These are phyloP conservation scores for Saccharomycopsis crataegensis DNA, from an alignment of 1,139 yeast genomes.

Conservation along the genomic window DNA sequence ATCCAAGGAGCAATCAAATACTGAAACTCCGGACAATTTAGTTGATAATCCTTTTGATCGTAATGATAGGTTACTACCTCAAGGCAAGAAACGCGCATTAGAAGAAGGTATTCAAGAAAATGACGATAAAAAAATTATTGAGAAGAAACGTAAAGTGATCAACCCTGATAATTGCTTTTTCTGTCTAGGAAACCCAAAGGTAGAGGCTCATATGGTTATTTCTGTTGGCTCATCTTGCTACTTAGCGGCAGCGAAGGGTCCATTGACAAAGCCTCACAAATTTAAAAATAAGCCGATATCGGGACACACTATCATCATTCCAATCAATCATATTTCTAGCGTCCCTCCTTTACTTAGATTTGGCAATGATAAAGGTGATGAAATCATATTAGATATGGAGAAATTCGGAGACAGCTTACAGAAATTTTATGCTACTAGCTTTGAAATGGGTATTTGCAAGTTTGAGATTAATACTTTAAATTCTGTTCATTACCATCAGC, in stretches of 20 bases:
- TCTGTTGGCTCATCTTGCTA: slow-evolving; percentile 64
- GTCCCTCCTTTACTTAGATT: slow-evolving; percentile 4
- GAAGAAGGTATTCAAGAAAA: not conserved
- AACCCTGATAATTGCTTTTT: slow-evolving; percentile 66
- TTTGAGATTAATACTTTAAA: slow-evolving; percentile 53
- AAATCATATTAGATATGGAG: slow-evolving; percentile 27
- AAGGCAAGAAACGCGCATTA: not conserved
- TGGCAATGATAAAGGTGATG: slow-evolving; percentile 20
- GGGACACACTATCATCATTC: slow-evolving; percentile 81
- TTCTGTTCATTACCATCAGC: slow-evolving; percentile 61
- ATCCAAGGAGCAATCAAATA: not conserved
- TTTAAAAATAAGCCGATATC: slow-evolving; percentile 41
- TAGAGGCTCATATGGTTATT: slow-evolving; percentile 74
- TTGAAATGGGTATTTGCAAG: slow-evolving; percentile 40
- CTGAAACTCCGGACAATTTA: not conserved
- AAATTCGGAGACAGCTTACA: slow-evolving; percentile 21
- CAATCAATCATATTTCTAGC: slow-evolving; percentile 64
- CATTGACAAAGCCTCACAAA: slow-evolving; percentile 48
- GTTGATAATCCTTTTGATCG: not conserved
- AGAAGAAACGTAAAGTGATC: slow-evolving; percentile 27
- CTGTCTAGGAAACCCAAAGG: slow-evolving; percentile 73
- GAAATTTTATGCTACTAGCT: slow-evolving; percentile 35
- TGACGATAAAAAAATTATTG: slow-evolving; percentile 20
- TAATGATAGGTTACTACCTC: not conserved
- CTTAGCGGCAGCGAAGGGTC: slow-evolving; percentile 82